Percentiles rank a stretch among this genome's conserved stretches.
Evolutionary conservation across 2,329 filamentous ascomycete genomes (phyloP).

Genomic region (Stagonosporopsis chrysanthemi): DNA sequence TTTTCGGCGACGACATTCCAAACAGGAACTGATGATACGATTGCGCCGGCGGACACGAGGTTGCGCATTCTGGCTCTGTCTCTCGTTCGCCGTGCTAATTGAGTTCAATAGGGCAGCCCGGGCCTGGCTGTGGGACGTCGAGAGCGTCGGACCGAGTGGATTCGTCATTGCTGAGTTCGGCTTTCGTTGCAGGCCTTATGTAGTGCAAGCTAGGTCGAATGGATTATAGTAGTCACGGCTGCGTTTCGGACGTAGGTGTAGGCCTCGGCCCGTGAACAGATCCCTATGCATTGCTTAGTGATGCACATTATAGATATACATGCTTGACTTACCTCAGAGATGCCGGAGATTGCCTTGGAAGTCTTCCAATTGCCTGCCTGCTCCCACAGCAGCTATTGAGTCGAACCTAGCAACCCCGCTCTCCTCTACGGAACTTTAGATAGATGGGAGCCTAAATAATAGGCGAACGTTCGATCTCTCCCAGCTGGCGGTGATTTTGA

Average conservation of each 20-base stretch:
- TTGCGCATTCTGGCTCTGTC: constrained; percentile 30
- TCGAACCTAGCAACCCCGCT: constrained; percentile 3
- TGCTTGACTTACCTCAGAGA: neutral
- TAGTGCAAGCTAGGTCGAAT: constrained; percentile 2
- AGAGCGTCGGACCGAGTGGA: neutral
- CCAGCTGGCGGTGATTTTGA: neutral
- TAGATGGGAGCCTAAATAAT: neutral
- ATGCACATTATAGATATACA: neutral
- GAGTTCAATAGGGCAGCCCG: neutral
- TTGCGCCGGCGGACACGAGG: constrained; percentile 48
- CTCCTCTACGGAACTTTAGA: neutral
- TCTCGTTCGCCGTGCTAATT: constrained; percentile 18
- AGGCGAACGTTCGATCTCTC: neutral
- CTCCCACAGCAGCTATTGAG: neutral
- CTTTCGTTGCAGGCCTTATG: neutral
- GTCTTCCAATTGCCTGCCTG: neutral
- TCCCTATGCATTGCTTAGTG: constrained; percentile 4
- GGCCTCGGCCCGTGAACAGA: constrained; percentile 1
- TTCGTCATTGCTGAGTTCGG: constrained; percentile 11
- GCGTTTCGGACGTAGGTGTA: constrained; percentile 19
- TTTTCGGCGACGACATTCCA: constrained; percentile 70
- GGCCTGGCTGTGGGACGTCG: neutral
- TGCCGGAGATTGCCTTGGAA: neutral
- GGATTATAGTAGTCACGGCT: neutral
- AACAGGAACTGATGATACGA: constrained; percentile 49